Evolutionary conservation across 441 rosid genomes (phyloP), one percentile per base, ranked within the genome.

Genomic region (Mallotus repandus): DNA sequence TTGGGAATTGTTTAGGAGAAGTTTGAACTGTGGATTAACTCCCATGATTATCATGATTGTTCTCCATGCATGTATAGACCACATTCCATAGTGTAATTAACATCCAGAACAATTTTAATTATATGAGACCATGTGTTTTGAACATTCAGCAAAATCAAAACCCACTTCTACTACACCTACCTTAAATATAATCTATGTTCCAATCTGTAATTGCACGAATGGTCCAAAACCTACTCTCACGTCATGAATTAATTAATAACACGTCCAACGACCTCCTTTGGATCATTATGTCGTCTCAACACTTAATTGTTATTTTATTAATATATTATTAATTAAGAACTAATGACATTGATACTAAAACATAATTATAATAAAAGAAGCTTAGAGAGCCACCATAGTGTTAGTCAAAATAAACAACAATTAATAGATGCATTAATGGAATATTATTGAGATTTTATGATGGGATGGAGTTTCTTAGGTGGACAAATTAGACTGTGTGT

Each of bases 121-220:
- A n/a, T 54, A 21, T 66, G 50, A 53, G 63, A 14, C 29, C 14
- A 35, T 13, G 41, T 50, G 54, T 63, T 41, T 46, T 53, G 60
- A 63, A 52, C 12, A 5, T 52, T 43, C 22, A 21, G 18, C 18
- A 45, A 25, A 58, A 10, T 59, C 57, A 16, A 29, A 15, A 62
- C 41, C 38, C 70, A 29, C 7, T 19, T n/a, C 3, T 38, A 49
- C 3, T 38, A 49, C 2, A 52, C 38, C 16, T 22, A 53, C 61
- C 48, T 56, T 18, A 46, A 41, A 38, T 38, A 38, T 38, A 38
- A 32, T 46, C 53, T 45, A 77, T 19, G 61, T 56, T 68, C 71
- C 75, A 66, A 60, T 56, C 76, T 35, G 76, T 73, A 60, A 66
- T 74, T 53, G 68, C 58, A 60, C 65, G 22, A n/a, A 48, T 43